A percentile compares a stretch with the other conserved stretches of the same genome.
phyloP scores from a whole-genome alignment of 2,329 filamentous ascomycete genomes.

The Pyrenochaeta sp. region DNA sequence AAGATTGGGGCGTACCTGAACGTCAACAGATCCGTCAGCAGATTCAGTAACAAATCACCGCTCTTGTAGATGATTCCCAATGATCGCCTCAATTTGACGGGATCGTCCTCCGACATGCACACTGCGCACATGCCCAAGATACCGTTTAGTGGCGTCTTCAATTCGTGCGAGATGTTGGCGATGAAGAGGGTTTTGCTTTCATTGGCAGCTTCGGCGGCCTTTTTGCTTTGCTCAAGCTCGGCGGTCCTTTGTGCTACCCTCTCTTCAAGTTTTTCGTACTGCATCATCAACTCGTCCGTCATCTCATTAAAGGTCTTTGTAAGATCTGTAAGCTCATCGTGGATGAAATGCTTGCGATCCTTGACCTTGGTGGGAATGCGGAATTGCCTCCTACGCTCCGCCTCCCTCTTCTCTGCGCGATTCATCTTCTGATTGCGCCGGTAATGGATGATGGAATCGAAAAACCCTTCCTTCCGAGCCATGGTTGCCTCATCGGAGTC shows the following conservation, averaged over 20 bases:
- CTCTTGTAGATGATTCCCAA: conserved; percentile 90
- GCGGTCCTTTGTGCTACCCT: conserved; percentile 83
- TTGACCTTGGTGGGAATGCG: conserved; percentile 86
- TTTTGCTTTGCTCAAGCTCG: conserved; percentile 87
- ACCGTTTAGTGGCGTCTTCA: conserved; percentile 94
- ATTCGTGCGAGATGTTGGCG: conserved; percentile 85
- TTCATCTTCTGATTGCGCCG: conserved; percentile 42
- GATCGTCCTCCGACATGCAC: conserved; percentile 89
- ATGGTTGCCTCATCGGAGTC: conserved; percentile 58
- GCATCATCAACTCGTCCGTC: conserved; percentile 86
- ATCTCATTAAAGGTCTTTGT: conserved; percentile 91
- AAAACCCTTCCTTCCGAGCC: conserved; percentile 56
- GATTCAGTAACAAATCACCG: conserved; percentile 80
- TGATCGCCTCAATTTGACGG: conserved; percentile 78
- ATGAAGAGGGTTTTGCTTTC: conserved; percentile 98
- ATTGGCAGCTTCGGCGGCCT: conserved; percentile 91
- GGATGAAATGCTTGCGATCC: conserved; percentile 75
- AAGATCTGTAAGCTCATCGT: conserved; percentile 85
- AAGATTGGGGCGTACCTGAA: conserved; percentile 60
- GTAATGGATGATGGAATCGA: conserved; percentile 47
- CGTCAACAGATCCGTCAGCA: conserved; percentile 87
- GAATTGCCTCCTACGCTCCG: conserved; percentile 64
- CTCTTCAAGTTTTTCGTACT: conserved; percentile 84
- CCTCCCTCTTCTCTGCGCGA: conserved; percentile 48
- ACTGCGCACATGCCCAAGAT: conserved; percentile 94